Evolutionary conservation across 2,329 filamentous ascomycete genomes (phyloP), one percentile per base, ranked within the genome.

Genomic region (Plectosphaerella cucumerina): DNA sequence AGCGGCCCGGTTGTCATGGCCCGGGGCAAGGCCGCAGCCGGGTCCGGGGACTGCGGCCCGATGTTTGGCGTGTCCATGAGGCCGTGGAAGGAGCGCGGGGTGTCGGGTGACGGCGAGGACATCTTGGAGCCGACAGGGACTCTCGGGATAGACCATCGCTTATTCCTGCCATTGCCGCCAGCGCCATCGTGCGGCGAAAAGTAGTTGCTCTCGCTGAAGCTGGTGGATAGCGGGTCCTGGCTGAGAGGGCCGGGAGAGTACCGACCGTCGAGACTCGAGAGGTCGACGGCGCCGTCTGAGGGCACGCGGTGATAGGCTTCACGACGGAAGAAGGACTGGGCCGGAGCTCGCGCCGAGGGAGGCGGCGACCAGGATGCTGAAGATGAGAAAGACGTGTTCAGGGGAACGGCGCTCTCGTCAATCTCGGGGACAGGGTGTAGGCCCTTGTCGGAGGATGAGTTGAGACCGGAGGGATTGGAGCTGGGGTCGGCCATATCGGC

Each of bases 71-170:
- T 47, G 17, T 37, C 44, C 18, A 42, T n/a, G 22, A 50, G 34
- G 4, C 23, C 47, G 22, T 47, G 37, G 15, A 44, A 44, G 11
- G 47, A 52, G 33, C 22, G 47, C 43, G 49, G 41, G 5, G 49
- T 47, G 15, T 44, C 44, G 35, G 49, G 44, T 2, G 49, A 50
- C 39, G 51, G 47, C 3, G 49, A 50, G 35, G 44, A 52, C 23
- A 34, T 52, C 47, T 56, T 57, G 43, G 53, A 55, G 44, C 47
- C 55, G 20, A 57, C 49, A 10, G 50, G 53, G 15, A 57, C 42
- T 20, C 45, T 51, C 23, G 41, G 17, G 12, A 50, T 46, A 15
- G 47, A 51, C 20, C 49, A 44, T 11, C 51, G 22, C 35, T 42
- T 26, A 37, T 23, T 14, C 42, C 35, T 21, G 39, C 26, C 21